Conservation (phyloP, 441 rosid species). For the Eugenia klotzschiana region DNA sequence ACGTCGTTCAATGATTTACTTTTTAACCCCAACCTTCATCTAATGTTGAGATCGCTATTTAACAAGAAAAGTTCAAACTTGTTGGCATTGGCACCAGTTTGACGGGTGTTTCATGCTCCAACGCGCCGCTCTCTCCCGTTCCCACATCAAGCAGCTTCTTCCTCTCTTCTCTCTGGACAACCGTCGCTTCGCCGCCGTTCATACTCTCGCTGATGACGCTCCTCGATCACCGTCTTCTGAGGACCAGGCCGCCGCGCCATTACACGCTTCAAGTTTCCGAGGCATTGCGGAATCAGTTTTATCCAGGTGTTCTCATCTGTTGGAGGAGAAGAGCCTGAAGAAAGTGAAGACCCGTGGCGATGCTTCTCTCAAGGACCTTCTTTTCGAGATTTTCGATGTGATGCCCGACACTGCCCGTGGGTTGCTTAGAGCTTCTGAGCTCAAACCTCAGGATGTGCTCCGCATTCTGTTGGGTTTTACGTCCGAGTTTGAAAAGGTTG, state of each 20-base stretch:
- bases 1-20: not conserved
- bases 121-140: not conserved
- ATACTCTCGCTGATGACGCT: constrained; percentile 3
- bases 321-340: constrained; percentile 2
- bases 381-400: constrained; percentile 38
- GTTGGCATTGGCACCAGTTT: not conserved
- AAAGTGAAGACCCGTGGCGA: constrained; percentile 7
- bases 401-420: constrained; percentile 48
- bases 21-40: not conserved
- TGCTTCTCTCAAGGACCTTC: constrained; percentile 30
- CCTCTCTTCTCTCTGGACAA: not conserved
- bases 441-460: constrained; percentile 51
- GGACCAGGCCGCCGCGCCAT: constrained; percentile 7
- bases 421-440: constrained; percentile 23
- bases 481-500: constrained; percentile 26
- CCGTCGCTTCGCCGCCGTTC: constrained; percentile 2
- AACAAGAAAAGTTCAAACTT: not conserved
- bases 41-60: not conserved
- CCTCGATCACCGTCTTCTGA: not conserved
- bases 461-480: constrained; percentile 40
- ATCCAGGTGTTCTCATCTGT: constrained; percentile 8
- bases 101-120: not conserved
- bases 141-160: constrained; percentile 10
- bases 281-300: constrained; percentile 17
- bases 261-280: constrained; percentile 3